These are phyloP conservation scores for Sphaerulina vaccinii DNA, from an alignment of 2,329 filamentous ascomycete species.

Conservation along the genomic window DNA sequence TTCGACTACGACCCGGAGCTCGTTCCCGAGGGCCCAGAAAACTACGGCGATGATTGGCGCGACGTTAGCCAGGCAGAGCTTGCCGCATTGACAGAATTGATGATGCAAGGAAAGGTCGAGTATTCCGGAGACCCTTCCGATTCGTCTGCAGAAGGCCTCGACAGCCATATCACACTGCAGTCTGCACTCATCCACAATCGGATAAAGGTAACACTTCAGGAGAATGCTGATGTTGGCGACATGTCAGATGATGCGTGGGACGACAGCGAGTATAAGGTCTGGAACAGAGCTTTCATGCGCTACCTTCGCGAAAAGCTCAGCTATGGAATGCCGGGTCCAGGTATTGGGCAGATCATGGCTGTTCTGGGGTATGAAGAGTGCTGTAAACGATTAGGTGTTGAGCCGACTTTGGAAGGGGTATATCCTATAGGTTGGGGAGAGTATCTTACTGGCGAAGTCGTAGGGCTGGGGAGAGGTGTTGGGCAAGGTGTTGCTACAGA, in stretches of 20 bases:
- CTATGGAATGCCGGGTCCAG: slow-evolving; percentile 54
- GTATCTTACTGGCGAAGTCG: too few relatives aligned
- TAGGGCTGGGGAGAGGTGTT: too few relatives aligned
- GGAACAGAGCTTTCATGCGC: slow-evolving; percentile 47
- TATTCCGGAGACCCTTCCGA: too few relatives aligned
- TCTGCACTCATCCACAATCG: slow-evolving; percentile 3
- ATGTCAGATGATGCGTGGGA: too few relatives aligned
- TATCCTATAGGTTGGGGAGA: too few relatives aligned
- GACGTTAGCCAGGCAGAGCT: slow-evolving; percentile 2
- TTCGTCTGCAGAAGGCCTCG: not conserved
- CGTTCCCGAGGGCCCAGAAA: slow-evolving; percentile 13
- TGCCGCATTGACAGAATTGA: not conserved
- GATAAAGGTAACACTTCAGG: too few relatives aligned
- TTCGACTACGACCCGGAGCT: slow-evolving; percentile 42
- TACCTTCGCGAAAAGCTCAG: slow-evolving; percentile 59
- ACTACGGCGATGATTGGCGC: slow-evolving; percentile 9
- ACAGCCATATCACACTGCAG: not conserved
- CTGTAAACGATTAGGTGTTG: slow-evolving; percentile 37
- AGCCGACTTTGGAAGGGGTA: too few relatives aligned
- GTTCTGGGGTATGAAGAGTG: slow-evolving; percentile 56
- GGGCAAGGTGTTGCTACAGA: too few relatives aligned
- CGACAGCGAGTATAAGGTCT: slow-evolving; percentile 28
- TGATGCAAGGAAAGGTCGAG: too few relatives aligned
- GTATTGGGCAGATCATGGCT: slow-evolving; percentile 54
- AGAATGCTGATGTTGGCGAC: too few relatives aligned